Percentiles rank a stretch among this genome's conserved stretches.
phyloP scores from a whole-genome alignment of 805 yeast genomes.

The Candida caryicola region DNA sequence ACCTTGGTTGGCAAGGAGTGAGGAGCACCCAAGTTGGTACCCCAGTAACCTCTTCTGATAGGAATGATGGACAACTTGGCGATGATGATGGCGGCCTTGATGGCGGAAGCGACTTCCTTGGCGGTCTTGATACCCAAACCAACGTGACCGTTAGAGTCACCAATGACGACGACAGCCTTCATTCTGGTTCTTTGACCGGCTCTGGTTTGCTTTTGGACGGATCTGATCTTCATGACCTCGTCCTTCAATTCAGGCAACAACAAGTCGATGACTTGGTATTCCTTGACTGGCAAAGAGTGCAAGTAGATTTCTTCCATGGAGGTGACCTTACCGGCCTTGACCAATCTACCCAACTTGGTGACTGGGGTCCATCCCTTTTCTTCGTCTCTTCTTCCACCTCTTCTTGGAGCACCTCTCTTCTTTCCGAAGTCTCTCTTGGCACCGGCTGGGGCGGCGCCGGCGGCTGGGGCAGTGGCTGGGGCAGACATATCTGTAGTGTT shows the following conservation, averaged over 20 bases:
- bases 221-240: constrained; percentile 99
- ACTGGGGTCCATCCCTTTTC: constrained; percentile 99
- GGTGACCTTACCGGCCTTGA: constrained; percentile 96
- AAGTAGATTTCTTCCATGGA: constrained; percentile 97
- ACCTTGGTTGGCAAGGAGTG: constrained; percentile 98
- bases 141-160: constrained; percentile 99
- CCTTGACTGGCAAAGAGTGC: constrained; percentile 99
- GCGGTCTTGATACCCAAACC: constrained; percentile 99
- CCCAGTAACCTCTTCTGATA: constrained; percentile 99
- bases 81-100: constrained; percentile 98
- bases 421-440: constrained; percentile 50
- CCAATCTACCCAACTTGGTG: constrained; percentile 99
- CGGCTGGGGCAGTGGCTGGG: constrained; percentile 36
- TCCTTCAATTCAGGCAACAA: constrained; percentile 94
- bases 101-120: constrained; percentile 99
- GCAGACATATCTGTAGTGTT: constrained; percentile 38
- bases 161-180: constrained; percentile 99
- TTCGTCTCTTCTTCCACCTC: constrained; percentile 78
- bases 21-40: constrained; percentile 98
- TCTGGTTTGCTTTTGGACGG: constrained; percentile 99
- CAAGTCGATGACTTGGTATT: constrained; percentile 96
- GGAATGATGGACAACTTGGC: constrained; percentile 99
- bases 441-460: constrained; percentile 5
- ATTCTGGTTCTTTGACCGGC: constrained; percentile 99
- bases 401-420: constrained; percentile 52